phyloP scores from a whole-genome alignment of 306 rosid species.

The Cucurbita moschata region DNA sequence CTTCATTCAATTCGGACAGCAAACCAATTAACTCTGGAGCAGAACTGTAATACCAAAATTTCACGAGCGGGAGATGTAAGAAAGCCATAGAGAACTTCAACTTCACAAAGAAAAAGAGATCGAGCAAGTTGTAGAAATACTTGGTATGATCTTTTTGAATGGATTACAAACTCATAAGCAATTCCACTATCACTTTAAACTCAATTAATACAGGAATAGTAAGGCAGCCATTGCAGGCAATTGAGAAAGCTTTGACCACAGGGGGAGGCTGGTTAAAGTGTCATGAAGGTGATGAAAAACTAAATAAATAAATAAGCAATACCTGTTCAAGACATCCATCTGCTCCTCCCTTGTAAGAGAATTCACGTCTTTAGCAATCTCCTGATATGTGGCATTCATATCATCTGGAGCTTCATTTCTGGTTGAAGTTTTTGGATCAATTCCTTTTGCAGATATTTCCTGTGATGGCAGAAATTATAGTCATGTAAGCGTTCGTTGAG shows the following conservation, averaged over 20 bases:
- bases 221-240: not conserved
- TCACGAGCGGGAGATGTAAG: not conserved
- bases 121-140: constrained; percentile 19
- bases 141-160: constrained; percentile 18
- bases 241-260: constrained; percentile 17
- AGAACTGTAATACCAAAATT: constrained; percentile 40
- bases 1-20: constrained; percentile 66
- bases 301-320: not conserved
- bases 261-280: constrained; percentile 20
- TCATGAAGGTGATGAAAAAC: constrained; percentile 1
- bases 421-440: constrained; percentile 6
- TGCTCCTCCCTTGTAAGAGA: constrained; percentile 67
- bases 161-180: constrained; percentile 19
- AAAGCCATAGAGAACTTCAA: not conserved
- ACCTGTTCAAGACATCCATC: constrained; percentile 51
- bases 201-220: not conserved
- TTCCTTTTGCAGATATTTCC: constrained; percentile 44
- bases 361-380: constrained; percentile 53
- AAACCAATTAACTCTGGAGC: constrained; percentile 70
- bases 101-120: not conserved
- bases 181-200: constrained; percentile 10
- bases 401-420: constrained; percentile 19
- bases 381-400: constrained; percentile 19
- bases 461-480: constrained; percentile 11
- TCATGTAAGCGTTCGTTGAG: not conserved